Base-by-base conservation (phyloP, 495 filamentous ascomycete species). In the Annulohypoxylon stygium region DNA sequence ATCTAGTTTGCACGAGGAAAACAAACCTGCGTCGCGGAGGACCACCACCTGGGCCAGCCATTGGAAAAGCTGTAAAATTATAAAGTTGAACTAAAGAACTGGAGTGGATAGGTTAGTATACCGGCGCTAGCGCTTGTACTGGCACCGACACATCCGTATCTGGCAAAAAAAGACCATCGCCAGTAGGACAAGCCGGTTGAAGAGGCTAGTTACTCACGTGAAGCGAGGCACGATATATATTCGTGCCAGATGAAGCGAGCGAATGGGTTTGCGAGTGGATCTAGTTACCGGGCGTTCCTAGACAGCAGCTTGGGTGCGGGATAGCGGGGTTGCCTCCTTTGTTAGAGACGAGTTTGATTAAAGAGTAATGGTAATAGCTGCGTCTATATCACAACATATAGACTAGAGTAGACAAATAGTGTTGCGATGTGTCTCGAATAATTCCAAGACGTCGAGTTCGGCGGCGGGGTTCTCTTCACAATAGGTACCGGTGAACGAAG, bases 41-140 rank as follows among this genome's bases (percentile, higher is more conserved):
- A 82, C 90, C 90, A 84, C 90, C 90, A 78, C 90, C 90, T 70
- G 89, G 88, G 79, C 90, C 90, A 80, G 90, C 89, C 90, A 92
- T 92, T 85, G 80, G 45, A 68, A 80, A 80, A 70, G 71, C 59
- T 78, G 75, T 67, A 70, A 25, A 58, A 64, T 64, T 71, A 71
- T 65, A 62, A 67, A 81, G 65, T 70, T 75, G 65, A 83, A 82
- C 77, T 79, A 82, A 70, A 83, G 81, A 84, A 83, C 82, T 85
- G 20, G 69, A 34, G n/a, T 45, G 4, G 20, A 25, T 8, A 50
- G 2, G 65, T 80, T 64, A 80, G 64, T 59, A 61, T 51, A 36
- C 47, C 39, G n/a, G 30, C 14, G 61, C 68, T 47, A 14, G 20
- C 18, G 61, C 65, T 43, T 14, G 39, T 14, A 43, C 12, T 41